Conservation (phyloP, 169 alveolate species). For the Plasmodium relictum region DNA sequence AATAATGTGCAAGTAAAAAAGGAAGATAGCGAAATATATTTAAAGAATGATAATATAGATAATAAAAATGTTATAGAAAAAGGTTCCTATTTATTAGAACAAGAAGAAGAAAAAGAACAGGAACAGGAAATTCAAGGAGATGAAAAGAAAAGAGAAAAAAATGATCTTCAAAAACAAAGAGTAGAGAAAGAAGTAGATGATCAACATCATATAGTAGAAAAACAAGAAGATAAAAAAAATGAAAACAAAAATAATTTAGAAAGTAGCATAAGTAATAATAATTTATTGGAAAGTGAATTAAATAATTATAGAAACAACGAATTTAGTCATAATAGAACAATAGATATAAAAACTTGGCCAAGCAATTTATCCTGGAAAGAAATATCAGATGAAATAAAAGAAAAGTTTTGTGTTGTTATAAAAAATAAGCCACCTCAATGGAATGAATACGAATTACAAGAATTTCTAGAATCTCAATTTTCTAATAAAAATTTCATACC, state of each 20-base stretch:
- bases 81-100: too few relatives aligned
- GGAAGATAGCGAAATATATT: not conserved
- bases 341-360: slow-evolving; percentile 20
- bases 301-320: not conserved
- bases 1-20: not conserved
- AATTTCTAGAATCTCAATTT: slow-evolving; percentile 45
- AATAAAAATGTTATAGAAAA: too few relatives aligned
- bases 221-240: not conserved
- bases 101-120: too few relatives aligned
- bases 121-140: too few relatives aligned
- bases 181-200: not conserved
- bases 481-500: slow-evolving; percentile 1
- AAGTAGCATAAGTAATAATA: too few relatives aligned
- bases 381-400: slow-evolving; percentile 30
- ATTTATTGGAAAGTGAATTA: too few relatives aligned
- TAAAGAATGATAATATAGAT: not conserved
- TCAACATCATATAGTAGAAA: not conserved
- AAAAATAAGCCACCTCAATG: slow-evolving; percentile 53
- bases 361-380: slow-evolving; percentile 43
- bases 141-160: too few relatives aligned
- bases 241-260: not conserved
- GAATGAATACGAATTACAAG: slow-evolving; percentile 39
- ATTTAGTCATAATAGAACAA: not conserved
- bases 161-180: not conserved
- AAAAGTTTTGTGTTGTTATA: slow-evolving; percentile 36